A percentile compares a stretch with the other conserved stretches of the same genome.
Evolutionary conservation across 495 filamentous ascomycete genomes (phyloP).

Genomic region (Staphylotrichum tortipilum): DNA sequence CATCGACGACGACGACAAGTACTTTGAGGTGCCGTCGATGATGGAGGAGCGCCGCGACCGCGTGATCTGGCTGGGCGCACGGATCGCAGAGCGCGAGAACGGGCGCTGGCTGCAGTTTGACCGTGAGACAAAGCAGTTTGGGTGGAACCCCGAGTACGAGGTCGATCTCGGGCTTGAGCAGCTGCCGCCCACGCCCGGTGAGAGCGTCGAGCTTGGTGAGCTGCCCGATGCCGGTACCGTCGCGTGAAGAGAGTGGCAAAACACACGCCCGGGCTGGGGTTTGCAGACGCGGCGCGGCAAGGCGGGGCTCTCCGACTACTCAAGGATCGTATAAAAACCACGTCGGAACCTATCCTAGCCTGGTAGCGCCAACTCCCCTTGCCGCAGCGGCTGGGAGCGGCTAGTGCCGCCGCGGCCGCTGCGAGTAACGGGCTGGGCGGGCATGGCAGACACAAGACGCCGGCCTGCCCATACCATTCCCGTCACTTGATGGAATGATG

Average conservation of each 20-base stretch:
- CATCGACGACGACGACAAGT: slow-evolving; percentile 69
- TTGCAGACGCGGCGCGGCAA: too few relatives aligned
- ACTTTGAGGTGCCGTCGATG: slow-evolving; percentile 60
- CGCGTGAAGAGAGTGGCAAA: neutral
- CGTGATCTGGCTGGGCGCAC: slow-evolving; percentile 62
- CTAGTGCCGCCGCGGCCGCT: too few relatives aligned
- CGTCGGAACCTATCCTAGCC: too few relatives aligned
- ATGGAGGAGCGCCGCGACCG: slow-evolving; percentile 57
- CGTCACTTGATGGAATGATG: too few relatives aligned
- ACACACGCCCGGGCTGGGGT: neutral
- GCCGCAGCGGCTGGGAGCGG: too few relatives aligned
- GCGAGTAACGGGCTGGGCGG: too few relatives aligned
- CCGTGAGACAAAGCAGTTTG: slow-evolving; percentile 23
- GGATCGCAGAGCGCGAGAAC: slow-evolving; percentile 38
- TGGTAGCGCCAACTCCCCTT: too few relatives aligned
- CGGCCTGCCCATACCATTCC: too few relatives aligned
- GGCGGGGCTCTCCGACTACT: too few relatives aligned
- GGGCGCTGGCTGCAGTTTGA: slow-evolving; percentile 33
- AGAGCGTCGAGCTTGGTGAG: slow-evolving; percentile 19
- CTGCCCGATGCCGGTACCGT: slow-evolving; percentile 17
- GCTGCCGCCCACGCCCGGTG: neutral
- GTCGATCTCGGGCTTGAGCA: slow-evolving; percentile 14
- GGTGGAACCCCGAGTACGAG: slow-evolving; percentile 21
- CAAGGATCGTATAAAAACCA: too few relatives aligned
- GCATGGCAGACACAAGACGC: too few relatives aligned